phyloP scores from a whole-genome alignment of 2,329 filamentous ascomycete genomes.

The Xylaria arbuscula region DNA sequence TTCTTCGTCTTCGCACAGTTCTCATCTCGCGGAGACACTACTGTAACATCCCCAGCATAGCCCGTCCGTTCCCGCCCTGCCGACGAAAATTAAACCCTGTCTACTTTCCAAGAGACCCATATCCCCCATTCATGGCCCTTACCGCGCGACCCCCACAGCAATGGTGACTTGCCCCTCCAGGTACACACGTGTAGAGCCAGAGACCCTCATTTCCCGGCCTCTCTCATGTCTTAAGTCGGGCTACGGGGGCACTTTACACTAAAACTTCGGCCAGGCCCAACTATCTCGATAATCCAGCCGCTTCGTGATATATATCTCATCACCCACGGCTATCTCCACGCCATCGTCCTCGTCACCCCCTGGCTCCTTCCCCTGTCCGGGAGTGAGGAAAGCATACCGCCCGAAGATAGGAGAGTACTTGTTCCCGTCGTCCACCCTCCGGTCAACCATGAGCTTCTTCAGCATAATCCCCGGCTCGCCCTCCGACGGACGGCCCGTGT shows the following conservation, averaged over 20 bases:
- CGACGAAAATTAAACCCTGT: constrained; percentile 15
- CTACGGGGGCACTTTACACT: neutral
- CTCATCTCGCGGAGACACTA: constrained; percentile 3
- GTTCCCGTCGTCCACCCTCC: constrained; percentile 74
- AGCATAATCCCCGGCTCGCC: constrained; percentile 70
- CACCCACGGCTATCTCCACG: constrained; percentile 62
- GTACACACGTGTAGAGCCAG: neutral
- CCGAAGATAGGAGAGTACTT: constrained; percentile 79
- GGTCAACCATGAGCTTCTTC: constrained; percentile 76
- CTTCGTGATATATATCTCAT: constrained; percentile 64
- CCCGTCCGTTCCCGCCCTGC: constrained; percentile 8
- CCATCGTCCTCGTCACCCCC: constrained; percentile 39
- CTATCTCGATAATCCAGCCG: constrained; percentile 63
- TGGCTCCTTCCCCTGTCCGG: constrained; percentile 13
- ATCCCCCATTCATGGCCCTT: neutral
- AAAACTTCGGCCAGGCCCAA: constrained; percentile 60
- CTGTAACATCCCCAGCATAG: neutral
- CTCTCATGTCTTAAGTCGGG: constrained; percentile 15
- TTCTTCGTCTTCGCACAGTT: neutral
- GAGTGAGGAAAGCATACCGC: constrained; percentile 72
- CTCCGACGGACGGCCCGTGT: constrained; percentile 67
- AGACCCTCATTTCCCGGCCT: neutral
- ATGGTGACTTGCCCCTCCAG: constrained; percentile 6
- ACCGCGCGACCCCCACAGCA: constrained; percentile 8
- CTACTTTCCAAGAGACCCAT: neutral